Evolutionary conservation across 352 stramenopile species (phyloP).

Genomic region (Phytophthora sp.): DNA sequence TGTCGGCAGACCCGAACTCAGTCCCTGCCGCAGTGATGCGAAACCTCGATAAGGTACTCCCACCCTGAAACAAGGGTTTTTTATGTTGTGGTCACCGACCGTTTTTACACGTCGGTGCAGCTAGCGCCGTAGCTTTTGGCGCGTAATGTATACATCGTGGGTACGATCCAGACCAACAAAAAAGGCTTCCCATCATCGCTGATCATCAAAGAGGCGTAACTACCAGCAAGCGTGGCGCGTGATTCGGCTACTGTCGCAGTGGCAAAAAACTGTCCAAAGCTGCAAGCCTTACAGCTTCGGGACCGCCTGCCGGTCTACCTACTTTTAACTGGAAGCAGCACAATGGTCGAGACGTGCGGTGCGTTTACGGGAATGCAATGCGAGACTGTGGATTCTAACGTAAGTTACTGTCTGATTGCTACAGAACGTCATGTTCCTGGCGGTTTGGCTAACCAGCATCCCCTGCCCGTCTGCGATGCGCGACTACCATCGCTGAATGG

Average conservation of each 20-base stretch:
- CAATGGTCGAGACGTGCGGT: constrained; percentile 4
- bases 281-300: not conserved
- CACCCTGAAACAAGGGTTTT: not conserved
- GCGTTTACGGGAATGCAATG: too few relatives aligned
- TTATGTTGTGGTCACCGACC: constrained; percentile 12
- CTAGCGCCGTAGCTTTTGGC: constrained; percentile 20
- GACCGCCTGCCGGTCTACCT: constrained; percentile 3
- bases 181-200: too few relatives aligned
- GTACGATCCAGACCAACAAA: constrained; percentile 9
- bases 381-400: too few relatives aligned
- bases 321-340: constrained; percentile 4
- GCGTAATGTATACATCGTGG: constrained; percentile 16
- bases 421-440: constrained; percentile 2
- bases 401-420: not conserved
- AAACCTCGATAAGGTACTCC: constrained; percentile 7
- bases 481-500: constrained; percentile 14
- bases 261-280: not conserved
- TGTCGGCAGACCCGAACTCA: constrained; percentile 13
- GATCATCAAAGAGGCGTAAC: not conserved
- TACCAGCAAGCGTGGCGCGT: not conserved
- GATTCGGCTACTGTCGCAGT: not conserved
- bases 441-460: not conserved
- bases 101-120: constrained; percentile 28
- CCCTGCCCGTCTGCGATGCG: constrained; percentile 13
- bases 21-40: constrained; percentile 14